Conservation (phyloP, 352 stramenopile genomes). For the Phytophthora crassamura region DNA sequence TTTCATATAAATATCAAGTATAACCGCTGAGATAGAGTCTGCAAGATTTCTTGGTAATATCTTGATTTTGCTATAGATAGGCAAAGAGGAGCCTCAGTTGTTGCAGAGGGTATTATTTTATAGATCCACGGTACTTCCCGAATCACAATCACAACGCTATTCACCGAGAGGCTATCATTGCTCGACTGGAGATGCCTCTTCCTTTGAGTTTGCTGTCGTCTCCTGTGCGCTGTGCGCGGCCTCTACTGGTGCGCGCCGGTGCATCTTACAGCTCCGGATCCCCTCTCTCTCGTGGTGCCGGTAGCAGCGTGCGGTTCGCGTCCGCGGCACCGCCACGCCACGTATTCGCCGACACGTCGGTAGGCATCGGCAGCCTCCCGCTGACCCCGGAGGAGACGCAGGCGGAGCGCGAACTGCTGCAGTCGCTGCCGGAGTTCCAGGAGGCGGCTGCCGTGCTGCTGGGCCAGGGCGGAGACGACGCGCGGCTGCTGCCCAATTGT, state of each 20-base stretch:
- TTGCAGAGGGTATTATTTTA: too few species aligned
- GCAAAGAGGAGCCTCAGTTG: too few species aligned
- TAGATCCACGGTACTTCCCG: too few species aligned
- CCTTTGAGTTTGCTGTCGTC: slow-evolving; percentile 21
- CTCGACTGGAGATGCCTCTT: slow-evolving; percentile 18
- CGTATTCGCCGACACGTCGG: slow-evolving; percentile 57
- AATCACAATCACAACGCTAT: slow-evolving; percentile 23
- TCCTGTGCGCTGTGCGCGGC: slow-evolving; percentile 15
- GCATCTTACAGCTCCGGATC: slow-evolving; percentile 13
- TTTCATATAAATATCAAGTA: too few species aligned
- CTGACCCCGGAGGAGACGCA: slow-evolving; percentile 68
- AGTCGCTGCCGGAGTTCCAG: slow-evolving; percentile 76
- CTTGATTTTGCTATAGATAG: too few species aligned
- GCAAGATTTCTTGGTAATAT: too few species aligned
- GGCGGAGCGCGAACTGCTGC: slow-evolving; percentile 69
- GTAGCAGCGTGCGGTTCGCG: slow-evolving; percentile 17
- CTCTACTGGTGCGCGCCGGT: neutral
- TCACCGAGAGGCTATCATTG: slow-evolving; percentile 14
- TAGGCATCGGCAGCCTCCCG: slow-evolving; percentile 73
- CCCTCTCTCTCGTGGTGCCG: slow-evolving; percentile 23
- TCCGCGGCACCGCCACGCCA: slow-evolving; percentile 47
- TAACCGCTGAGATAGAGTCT: too few species aligned
- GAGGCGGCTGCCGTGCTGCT: slow-evolving; percentile 63
- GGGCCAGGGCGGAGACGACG: slow-evolving; percentile 44
- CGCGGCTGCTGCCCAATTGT: slow-evolving; percentile 49